Conservation (phyloP, 192 early-diverging fungal species). For the Mortierella antarctica region DNA sequence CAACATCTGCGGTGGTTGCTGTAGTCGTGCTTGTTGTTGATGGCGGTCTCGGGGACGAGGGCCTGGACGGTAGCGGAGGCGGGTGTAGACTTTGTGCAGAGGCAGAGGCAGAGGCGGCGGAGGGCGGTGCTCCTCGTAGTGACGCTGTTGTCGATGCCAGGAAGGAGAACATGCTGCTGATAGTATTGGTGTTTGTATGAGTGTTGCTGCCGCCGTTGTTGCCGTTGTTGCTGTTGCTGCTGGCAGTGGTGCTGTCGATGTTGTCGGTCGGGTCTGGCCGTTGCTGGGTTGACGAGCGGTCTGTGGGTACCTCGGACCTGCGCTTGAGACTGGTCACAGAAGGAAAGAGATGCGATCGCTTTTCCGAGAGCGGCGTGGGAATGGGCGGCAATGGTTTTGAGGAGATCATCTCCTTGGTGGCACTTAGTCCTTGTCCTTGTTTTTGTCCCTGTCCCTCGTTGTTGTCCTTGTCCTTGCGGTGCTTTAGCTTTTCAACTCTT, state of each 20-base stretch:
- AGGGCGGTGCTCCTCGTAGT: no score
- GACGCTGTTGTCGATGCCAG: not conserved
- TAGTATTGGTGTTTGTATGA: not conserved
- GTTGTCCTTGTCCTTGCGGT: not conserved
- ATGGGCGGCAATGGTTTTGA: constrained; percentile 52
- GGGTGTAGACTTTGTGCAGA: not conserved
- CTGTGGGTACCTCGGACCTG: constrained; percentile 9
- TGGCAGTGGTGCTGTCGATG: constrained; percentile 1
- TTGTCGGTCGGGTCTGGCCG: not conserved
- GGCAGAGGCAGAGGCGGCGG: not conserved
- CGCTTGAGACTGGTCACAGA: constrained; percentile 21
- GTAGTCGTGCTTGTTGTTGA: not conserved
- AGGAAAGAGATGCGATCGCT: constrained; percentile 22
- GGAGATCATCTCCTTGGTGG: constrained; percentile 20
- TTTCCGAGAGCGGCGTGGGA: constrained; percentile 19
- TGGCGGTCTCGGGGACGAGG: not conserved
- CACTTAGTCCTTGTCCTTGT: not conserved
- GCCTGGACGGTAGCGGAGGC: no score
- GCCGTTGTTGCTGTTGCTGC: not conserved
- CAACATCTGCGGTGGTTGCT: not conserved
- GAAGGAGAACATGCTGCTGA: constrained; percentile 11
- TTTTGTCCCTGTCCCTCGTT: no score
- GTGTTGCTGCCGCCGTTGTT: not conserved
- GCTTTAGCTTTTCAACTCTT: no score
- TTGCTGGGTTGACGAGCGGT: not conserved